Conservation (phyloP, 2,329 filamentous ascomycete species). For the Diplodia scrobiculata region DNA sequence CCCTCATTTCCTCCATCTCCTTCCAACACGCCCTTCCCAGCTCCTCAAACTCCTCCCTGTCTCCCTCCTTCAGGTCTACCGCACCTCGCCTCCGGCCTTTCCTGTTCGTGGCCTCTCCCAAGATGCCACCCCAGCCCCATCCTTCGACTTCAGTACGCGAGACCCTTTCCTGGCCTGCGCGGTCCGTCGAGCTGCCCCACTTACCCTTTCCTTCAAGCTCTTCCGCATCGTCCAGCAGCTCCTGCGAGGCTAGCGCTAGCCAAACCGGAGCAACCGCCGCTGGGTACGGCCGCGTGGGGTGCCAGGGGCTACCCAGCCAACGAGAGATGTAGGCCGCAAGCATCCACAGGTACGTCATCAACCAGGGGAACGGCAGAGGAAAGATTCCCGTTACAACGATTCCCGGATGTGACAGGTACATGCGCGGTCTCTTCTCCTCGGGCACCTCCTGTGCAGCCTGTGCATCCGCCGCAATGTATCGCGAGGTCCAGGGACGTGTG, state of each 20-base stretch:
- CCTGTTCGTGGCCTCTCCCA: conserved; percentile 53
- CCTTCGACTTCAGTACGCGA: conserved; percentile 81
- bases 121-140: conserved; percentile 69
- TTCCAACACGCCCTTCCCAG: conserved; percentile 65
- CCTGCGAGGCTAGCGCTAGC: conserved; percentile 70
- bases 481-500: conserved; percentile 58
- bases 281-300: conserved; percentile 72
- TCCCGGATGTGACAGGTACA: conserved; percentile 84
- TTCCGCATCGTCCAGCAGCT: conserved; percentile 61
- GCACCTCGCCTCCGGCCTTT: conserved; percentile 62
- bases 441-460: conserved; percentile 32
- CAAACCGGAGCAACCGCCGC: conserved; percentile 77
- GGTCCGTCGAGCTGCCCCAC: conserved; percentile 77
- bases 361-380: conserved; percentile 68
- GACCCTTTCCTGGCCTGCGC: conserved; percentile 61
- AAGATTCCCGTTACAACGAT: conserved; percentile 82
- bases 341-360: conserved; percentile 69
- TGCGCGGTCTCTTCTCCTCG: conserved; percentile 53
- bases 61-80: conserved; percentile 62
- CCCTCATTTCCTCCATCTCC: conserved; percentile 71
- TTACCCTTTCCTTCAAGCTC: conserved; percentile 63
- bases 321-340: conserved; percentile 67
- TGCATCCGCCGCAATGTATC: conserved; percentile 54
- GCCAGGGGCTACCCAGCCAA: conserved; percentile 85
- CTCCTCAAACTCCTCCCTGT: conserved; percentile 63